Conservation (phyloP, 495 filamentous ascomycete genomes). For the Penicillium bovifimosum region DNA sequence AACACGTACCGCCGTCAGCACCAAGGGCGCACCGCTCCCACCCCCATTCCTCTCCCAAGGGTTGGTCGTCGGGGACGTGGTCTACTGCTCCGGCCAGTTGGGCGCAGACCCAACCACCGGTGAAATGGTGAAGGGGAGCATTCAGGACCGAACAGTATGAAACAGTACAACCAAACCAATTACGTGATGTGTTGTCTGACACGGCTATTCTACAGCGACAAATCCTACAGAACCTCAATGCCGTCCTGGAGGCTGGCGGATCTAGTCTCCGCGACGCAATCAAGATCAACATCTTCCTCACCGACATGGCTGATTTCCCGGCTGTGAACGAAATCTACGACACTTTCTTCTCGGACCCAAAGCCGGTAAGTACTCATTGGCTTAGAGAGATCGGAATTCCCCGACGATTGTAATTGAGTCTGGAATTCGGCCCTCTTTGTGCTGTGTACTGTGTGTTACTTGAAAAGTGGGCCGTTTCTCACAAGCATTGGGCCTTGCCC, state of each 20-base stretch:
- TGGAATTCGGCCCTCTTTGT: background rate
- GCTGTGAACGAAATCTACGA: slow-evolving; percentile 59
- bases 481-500: background rate
- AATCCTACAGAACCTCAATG: slow-evolving; percentile 56
- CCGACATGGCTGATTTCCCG: slow-evolving; percentile 62
- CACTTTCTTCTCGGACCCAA: slow-evolving; percentile 48
- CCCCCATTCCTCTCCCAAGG: slow-evolving; percentile 42
- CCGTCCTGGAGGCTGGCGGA: slow-evolving; percentile 60
- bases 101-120: slow-evolving; percentile 47
- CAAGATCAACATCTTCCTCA: slow-evolving; percentile 66
- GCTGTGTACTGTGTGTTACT: background rate
- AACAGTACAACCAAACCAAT: background rate
- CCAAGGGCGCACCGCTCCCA: slow-evolving; percentile 34
- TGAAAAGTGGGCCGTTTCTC: background rate
- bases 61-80: slow-evolving; percentile 37
- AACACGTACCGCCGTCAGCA: slow-evolving; percentile 26
- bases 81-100: slow-evolving; percentile 45
- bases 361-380: slow-evolving; percentile 36
- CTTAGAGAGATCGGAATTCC: background rate
- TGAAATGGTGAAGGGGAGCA: slow-evolving; percentile 44
- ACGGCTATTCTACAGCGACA: slow-evolving; percentile 27
- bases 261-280: slow-evolving; percentile 58
- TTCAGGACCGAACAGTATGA: slow-evolving; percentile 51
- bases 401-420: background rate
- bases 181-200: background rate